Evolutionary conservation across 352 stramenopile genomes (phyloP).

Genomic region (Phytopythium chamaehyphon): DNA sequence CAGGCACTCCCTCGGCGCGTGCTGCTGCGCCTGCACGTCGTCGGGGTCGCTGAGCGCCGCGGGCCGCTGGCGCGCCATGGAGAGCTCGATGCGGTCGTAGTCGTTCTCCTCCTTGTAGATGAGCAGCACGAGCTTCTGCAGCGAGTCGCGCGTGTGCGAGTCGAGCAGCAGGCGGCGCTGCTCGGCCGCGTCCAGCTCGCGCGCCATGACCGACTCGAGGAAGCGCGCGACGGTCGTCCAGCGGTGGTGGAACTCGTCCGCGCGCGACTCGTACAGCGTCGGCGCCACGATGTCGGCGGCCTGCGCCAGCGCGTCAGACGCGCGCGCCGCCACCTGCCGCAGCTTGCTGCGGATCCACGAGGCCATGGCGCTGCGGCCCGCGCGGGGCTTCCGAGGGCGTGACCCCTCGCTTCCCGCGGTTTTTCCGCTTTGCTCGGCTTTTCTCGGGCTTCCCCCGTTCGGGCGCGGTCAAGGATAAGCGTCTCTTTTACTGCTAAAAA

Average conservation of each 20-base stretch:
- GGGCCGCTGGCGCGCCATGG: constrained; percentile 28
- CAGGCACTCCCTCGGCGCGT: constrained; percentile 58
- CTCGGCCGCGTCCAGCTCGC: constrained; percentile 59
- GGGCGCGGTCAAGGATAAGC: too few species aligned
- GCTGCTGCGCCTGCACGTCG: constrained; percentile 15
- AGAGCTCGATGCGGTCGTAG: constrained; percentile 63
- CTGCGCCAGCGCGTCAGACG: constrained; percentile 67
- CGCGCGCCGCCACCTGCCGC: constrained; percentile 66
- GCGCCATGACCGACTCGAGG: constrained; percentile 62
- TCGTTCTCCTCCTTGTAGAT: constrained; percentile 84
- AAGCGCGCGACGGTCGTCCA: constrained; percentile 79
- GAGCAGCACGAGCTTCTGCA: constrained; percentile 83
- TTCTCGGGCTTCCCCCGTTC: too few species aligned
- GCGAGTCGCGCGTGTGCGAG: constrained; percentile 75
- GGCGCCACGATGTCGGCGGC: constrained; percentile 74
- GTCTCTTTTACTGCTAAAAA: too few species aligned
- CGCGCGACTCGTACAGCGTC: constrained; percentile 77
- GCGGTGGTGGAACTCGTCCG: constrained; percentile 83
- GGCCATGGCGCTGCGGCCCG: constrained; percentile 18
- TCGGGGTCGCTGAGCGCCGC: constrained; percentile 14
- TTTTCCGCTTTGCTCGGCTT: too few species aligned
- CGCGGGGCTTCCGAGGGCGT: too few species aligned
- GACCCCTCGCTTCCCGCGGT: too few species aligned
- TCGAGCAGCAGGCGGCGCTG: constrained; percentile 76
- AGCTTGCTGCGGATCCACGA: constrained; percentile 81